Percentiles rank a stretch among this genome's conserved stretches.
Evolutionary conservation across 257 asterid genomes (phyloP).

Genomic region (Solanum piurae): DNA sequence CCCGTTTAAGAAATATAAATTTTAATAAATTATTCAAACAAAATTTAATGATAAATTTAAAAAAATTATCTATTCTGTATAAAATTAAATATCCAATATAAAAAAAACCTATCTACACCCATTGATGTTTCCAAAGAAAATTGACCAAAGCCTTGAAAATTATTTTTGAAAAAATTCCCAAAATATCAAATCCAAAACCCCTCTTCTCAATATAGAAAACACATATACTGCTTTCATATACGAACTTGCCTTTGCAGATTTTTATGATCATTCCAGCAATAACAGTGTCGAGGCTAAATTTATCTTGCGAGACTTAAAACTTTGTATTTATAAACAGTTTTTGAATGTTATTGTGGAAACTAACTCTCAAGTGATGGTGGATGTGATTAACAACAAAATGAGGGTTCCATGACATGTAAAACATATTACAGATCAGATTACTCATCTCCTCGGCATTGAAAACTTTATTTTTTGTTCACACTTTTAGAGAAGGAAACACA

Average conservation of each 20-base stretch:
- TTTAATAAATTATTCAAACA: no score
- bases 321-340: no score
- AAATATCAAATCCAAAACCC: background rate
- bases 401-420: background rate
- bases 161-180: background rate
- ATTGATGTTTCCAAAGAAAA: background rate
- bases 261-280: background rate
- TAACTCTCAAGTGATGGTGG: background rate
- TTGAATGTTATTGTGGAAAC: background rate
- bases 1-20: no score
- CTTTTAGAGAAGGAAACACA: background rate
- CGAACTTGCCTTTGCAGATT: background rate
- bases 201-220: no score
- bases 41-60: no score
- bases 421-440: no score
- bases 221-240: background rate
- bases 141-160: background rate
- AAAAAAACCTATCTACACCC: background rate
- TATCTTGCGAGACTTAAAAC: background rate
- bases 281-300: background rate
- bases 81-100: no score
- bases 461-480: background rate
- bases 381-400: background rate
- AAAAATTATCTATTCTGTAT: no score
- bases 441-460: background rate